Evolutionary conservation across 2,329 filamentous ascomycete species (phyloP).

Genomic region (Lachnellula willkommii): DNA sequence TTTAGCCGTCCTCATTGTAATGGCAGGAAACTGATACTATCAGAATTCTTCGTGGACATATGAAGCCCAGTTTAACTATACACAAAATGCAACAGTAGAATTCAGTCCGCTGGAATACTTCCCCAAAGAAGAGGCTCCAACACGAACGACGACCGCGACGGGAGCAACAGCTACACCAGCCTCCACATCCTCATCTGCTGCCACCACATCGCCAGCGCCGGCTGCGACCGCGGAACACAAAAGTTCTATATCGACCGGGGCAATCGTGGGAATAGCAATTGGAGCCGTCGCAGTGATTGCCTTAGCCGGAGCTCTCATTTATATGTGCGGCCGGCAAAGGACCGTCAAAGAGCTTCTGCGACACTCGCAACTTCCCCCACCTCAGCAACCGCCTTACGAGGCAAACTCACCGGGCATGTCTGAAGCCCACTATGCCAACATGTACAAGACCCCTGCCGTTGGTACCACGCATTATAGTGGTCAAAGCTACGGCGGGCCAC

Average conservation of each 20-base stretch:
- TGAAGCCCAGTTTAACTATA: slow-evolving; percentile 42
- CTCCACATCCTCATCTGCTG: not conserved
- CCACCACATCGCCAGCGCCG: not conserved
- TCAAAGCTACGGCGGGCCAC: not conserved
- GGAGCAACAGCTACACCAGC: not conserved
- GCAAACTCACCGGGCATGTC: slow-evolving; percentile 13
- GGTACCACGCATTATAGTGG: not conserved
- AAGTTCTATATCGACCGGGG: slow-evolving; percentile 35
- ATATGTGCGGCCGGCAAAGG: slow-evolving; percentile 37
- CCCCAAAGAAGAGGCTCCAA: slow-evolving; percentile 40
- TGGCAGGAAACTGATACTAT: not conserved
- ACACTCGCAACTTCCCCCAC: slow-evolving; percentile 3
- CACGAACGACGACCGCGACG: slow-evolving; percentile 7
- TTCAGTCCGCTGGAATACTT: slow-evolving; percentile 52
- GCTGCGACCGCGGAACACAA: not conserved
- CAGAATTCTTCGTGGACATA: slow-evolving; percentile 45
- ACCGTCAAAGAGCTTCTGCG: slow-evolving; percentile 14
- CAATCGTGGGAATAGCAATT: slow-evolving; percentile 56
- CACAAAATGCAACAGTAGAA: slow-evolving; percentile 45
- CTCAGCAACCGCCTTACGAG: slow-evolving; percentile 17
- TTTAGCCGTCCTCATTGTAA: not conserved
- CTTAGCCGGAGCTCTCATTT: slow-evolving; percentile 42
- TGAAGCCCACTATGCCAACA: slow-evolving; percentile 22
- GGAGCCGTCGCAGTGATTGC: slow-evolving; percentile 39
- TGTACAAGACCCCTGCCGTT: slow-evolving; percentile 12